A percentile compares a stretch with the other conserved stretches of the same genome.
phyloP scores from a whole-genome alignment of 2,329 filamentous ascomycete species.

The Dryadomyces quercivorus region DNA sequence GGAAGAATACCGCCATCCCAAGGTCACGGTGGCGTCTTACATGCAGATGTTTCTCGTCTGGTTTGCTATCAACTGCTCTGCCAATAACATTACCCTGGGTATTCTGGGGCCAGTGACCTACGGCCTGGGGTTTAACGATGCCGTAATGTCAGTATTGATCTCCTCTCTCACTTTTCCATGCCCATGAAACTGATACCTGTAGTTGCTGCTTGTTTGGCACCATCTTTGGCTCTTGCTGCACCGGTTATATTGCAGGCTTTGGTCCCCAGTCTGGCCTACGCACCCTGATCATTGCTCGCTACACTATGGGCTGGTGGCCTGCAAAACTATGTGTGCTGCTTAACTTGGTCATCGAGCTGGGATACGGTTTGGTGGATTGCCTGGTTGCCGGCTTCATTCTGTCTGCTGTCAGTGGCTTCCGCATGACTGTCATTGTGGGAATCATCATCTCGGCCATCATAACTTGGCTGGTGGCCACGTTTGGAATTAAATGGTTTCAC shows the following conservation, averaged over 20 bases:
- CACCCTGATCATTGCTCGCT: conserved; percentile 15
- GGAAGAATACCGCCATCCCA: conserved; percentile 19
- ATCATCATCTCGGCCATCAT: conserved; percentile 53
- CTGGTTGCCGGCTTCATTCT: conserved; percentile 60
- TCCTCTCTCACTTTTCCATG: too few relatives aligned
- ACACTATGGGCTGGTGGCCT: conserved; percentile 22
- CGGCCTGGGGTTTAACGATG: conserved; percentile 17
- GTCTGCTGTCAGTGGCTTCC: conserved; percentile 45
- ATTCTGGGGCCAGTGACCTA: conserved; percentile 19
- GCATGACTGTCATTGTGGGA: conserved; percentile 51
- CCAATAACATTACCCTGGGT: conserved; percentile 26
- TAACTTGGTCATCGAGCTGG: conserved; percentile 19
- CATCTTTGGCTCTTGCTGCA: conserved; percentile 7
- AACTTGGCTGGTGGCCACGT: conserved; percentile 51
- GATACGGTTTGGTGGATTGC: conserved; percentile 41
- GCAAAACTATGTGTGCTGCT: conserved; percentile 17
- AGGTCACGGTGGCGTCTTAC: conserved; percentile 20
- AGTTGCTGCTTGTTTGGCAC: conserved; percentile 9
- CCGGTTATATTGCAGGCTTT: conserved; percentile 8
- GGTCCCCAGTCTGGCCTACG: conserved; percentile 7
- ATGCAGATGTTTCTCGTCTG: conserved; percentile 28
- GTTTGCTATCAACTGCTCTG: conserved; percentile 31
- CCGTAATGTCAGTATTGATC: conserved; percentile 14
- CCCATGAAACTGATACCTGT: not conserved
- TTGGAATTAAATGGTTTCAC: conserved; percentile 57